phyloP scores from a whole-genome alignment of 768 basidiomycete genomes.

The Coprinopsis cinerea region DNA sequence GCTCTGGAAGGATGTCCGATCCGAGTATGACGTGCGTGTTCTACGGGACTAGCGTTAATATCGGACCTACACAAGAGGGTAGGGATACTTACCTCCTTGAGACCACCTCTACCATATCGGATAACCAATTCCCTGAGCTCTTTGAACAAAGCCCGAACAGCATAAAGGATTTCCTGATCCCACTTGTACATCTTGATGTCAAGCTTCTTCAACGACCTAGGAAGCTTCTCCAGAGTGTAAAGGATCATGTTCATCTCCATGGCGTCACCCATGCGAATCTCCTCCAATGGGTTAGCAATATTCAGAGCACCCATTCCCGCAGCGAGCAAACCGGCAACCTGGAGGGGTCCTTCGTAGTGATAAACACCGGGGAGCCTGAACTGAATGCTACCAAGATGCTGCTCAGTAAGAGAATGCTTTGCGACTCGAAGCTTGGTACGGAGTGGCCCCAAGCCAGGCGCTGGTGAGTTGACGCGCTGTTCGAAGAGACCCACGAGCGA shows the following conservation, averaged over 20 bases:
- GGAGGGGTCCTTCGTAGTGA: constrained; percentile 23
- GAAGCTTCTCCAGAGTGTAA: constrained; percentile 19
- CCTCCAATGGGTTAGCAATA: constrained; percentile 12
- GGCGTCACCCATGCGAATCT: constrained; percentile 19
- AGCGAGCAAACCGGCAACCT: constrained; percentile 16
- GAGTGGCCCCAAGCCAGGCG: constrained; percentile 1
- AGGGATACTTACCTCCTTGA: constrained; percentile 19
- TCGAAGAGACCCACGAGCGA: constrained; percentile 19
- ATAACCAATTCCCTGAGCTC: constrained; percentile 17
- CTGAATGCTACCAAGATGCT: constrained; percentile 17
- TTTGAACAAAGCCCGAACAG: constrained; percentile 21
- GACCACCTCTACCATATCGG: constrained; percentile 18
- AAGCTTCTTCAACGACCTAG: constrained; percentile 15
- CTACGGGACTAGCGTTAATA: constrained; percentile 11
- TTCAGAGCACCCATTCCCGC: constrained; percentile 4
- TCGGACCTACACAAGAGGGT: not conserved
- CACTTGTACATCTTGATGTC: constrained; percentile 22
- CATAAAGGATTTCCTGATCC: constrained; percentile 27
- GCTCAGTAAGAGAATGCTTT: constrained; percentile 22
- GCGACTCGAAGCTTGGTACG: constrained; percentile 17
- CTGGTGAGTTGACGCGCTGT: constrained; percentile 15
- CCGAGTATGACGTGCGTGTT: constrained; percentile 26
- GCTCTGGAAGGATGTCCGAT: constrained; percentile 21
- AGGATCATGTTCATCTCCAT: constrained; percentile 16
- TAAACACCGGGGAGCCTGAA: constrained; percentile 20